Evolutionary conservation across 1,139 yeast species (phyloP).

Genomic region (Yamadazyma sp.): DNA sequence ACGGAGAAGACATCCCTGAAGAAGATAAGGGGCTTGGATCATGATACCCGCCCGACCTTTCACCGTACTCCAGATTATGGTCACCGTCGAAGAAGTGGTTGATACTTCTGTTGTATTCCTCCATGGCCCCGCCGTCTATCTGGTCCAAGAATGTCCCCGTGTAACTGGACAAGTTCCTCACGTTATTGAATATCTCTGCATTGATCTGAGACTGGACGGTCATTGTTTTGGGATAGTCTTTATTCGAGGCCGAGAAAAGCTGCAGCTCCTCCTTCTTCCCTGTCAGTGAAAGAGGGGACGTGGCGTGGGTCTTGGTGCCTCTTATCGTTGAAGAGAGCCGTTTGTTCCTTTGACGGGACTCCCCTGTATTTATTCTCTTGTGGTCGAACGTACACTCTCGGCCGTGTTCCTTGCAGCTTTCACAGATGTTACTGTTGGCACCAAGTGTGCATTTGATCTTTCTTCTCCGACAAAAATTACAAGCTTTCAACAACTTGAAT

Average conservation of each 20-base stretch:
- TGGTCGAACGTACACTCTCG: constrained; percentile 22
- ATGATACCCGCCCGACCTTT: neutral
- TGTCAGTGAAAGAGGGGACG: too few species aligned
- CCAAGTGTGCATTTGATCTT: constrained; percentile 21
- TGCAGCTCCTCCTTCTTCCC: neutral
- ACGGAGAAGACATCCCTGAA: neutral
- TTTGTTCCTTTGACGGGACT: too few species aligned
- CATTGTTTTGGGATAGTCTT: constrained; percentile 1
- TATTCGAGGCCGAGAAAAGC: neutral
- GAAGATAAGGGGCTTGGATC: neutral
- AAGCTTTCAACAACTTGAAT: constrained; percentile 20
- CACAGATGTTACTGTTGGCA: constrained; percentile 15
- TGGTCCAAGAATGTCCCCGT: constrained; percentile 20
- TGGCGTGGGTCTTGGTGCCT: too few species aligned
- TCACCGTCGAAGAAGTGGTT: neutral
- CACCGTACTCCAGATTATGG: neutral
- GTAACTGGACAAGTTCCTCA: constrained; percentile 14
- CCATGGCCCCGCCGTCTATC: constrained; percentile 13
- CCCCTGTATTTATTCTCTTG: too few species aligned
- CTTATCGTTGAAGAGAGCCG: too few species aligned
- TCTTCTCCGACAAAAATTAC: constrained; percentile 20
- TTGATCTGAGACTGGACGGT: constrained; percentile 2
- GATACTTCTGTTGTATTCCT: constrained; percentile 11
- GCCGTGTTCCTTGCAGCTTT: constrained; percentile 17
- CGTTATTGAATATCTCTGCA: constrained; percentile 9